phyloP scores from a whole-genome alignment of 352 stramenopile species.

The Lagenidium sp. region DNA sequence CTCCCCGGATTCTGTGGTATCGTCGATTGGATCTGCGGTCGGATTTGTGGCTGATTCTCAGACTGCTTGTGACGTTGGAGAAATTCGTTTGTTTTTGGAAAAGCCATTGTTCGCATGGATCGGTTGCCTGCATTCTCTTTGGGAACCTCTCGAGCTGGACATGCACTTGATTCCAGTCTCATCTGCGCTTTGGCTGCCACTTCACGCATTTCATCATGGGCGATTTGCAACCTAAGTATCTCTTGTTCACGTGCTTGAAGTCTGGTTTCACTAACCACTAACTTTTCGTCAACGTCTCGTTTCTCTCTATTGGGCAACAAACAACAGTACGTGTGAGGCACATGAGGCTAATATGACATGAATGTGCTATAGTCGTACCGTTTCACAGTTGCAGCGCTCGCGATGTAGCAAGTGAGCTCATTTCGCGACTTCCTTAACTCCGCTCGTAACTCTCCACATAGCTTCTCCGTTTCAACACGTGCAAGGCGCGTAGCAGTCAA shows the following conservation, averaged over 20 bases:
- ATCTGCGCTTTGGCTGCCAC: conserved; percentile 29
- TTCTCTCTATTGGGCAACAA: conserved; percentile 26
- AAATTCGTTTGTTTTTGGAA: conserved; percentile 8
- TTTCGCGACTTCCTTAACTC: conserved; percentile 36
- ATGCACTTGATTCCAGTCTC: conserved; percentile 25
- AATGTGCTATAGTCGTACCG: too few species aligned
- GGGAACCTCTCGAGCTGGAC: too few species aligned
- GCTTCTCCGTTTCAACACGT: conserved; percentile 27
- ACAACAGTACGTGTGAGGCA: neutral
- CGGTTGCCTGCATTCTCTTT: neutral
- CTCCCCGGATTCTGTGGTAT: neutral
- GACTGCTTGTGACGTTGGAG: neutral
- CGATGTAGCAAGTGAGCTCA: conserved; percentile 43
- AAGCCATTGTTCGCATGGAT: neutral
- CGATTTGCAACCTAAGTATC: conserved; percentile 17
- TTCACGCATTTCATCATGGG: conserved; percentile 29
- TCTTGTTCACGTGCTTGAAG: conserved; percentile 26
- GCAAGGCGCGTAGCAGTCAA: conserved; percentile 26
- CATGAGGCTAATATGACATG: too few species aligned
- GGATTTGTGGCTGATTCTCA: neutral
- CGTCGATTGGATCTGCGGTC: neutral
- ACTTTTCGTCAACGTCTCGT: conserved; percentile 30
- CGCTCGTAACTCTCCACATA: conserved; percentile 32
- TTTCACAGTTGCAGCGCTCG: conserved; percentile 28
- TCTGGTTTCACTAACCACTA: conserved; percentile 26